Evolutionary conservation across 208 protist genomes (phyloP).

Genomic region (Phytomonas serpens): DNA sequence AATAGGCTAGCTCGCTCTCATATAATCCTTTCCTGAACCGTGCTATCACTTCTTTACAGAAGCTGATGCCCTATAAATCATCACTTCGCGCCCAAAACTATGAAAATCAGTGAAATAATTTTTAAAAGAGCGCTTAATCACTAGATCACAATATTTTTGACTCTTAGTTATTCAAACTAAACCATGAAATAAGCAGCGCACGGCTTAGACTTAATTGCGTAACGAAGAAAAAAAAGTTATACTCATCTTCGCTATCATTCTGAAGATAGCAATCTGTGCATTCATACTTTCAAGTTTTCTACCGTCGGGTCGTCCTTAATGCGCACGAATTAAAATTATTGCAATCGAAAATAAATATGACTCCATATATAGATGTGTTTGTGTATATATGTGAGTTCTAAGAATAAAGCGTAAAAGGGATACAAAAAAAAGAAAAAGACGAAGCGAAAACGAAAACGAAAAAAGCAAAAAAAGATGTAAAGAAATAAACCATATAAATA

Average conservation of each 20-base stretch:
- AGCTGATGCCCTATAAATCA: background rate
- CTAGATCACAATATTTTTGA: constrained; percentile 11
- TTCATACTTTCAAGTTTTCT: background rate
- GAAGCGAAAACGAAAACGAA: constrained; percentile 7
- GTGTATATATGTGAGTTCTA: background rate
- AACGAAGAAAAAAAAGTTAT: background rate
- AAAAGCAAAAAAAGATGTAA: constrained; percentile 12
- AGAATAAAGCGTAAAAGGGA: constrained; percentile 8
- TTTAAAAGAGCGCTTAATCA: constrained; percentile 7
- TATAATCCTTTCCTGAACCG: constrained; percentile 7
- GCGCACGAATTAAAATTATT: background rate
- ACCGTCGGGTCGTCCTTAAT: background rate
- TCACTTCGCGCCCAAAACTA: background rate
- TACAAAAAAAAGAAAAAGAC: constrained; percentile 18
- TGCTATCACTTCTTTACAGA: background rate
- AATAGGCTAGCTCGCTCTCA: background rate
- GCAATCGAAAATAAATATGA: constrained; percentile 3
- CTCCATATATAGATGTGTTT: background rate
- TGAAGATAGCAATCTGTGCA: background rate
- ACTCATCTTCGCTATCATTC: background rate
- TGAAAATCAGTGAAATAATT: constrained; percentile 5
- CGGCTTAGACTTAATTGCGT: constrained; percentile 1
- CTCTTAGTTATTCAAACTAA: background rate
- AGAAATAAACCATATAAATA: constrained; percentile 17
- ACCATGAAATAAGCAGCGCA: constrained; percentile 1